These are phyloP conservation scores for Tylopilus plumbeoviolaceoides DNA, from an alignment of 768 basidiomycete species.

Conservation along the genomic window DNA sequence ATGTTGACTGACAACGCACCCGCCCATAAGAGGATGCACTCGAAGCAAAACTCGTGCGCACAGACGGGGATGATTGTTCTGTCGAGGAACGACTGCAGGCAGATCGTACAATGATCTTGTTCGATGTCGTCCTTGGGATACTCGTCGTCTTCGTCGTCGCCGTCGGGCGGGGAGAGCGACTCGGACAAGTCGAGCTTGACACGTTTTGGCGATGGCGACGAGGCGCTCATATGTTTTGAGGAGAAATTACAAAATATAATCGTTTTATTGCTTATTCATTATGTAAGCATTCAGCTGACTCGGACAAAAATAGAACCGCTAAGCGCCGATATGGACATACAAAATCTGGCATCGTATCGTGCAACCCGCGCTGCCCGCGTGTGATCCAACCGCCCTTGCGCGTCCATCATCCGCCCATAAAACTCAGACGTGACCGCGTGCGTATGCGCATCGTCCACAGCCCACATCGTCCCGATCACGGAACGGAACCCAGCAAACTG, in stretches of 20 bases:
- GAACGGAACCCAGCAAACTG: background rate
- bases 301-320: background rate
- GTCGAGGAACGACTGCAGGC: slow-evolving; percentile 73
- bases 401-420: background rate
- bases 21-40: slow-evolving; percentile 84
- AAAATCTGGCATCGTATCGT: background rate
- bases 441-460: background rate
- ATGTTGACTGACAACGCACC: slow-evolving; percentile 40
- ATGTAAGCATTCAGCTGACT: background rate
- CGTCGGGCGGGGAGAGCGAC: slow-evolving; percentile 13
- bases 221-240: slow-evolving; percentile 2
- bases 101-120: slow-evolving; percentile 71
- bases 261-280: background rate
- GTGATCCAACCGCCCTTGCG: background rate
- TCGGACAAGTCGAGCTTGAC: slow-evolving; percentile 33
- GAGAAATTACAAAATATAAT: background rate
- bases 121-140: background rate
- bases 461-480: background rate
- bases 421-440: background rate
- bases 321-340: background rate
- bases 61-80: slow-evolving; percentile 79
- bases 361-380: background rate
- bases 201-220: slow-evolving; percentile 34
- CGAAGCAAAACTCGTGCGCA: slow-evolving; percentile 93
- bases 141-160: background rate